phyloP scores from a whole-genome alignment of 768 basidiomycete species.

The Russula emetica region DNA sequence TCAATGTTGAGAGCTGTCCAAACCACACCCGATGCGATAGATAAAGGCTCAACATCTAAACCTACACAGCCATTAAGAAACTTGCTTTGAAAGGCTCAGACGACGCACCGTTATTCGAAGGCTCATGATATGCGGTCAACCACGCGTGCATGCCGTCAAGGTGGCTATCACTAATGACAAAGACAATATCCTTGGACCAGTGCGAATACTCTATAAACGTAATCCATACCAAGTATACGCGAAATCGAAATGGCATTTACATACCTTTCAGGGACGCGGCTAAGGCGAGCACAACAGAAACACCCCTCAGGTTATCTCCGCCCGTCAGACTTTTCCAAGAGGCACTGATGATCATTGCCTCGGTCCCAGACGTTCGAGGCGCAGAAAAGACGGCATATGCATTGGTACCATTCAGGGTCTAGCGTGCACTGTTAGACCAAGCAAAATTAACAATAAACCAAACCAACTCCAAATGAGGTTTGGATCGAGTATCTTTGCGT shows the following conservation, averaged over 20 bases:
- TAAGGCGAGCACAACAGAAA: conserved; percentile 81
- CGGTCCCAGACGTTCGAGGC: conserved; percentile 87
- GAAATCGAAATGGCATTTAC: conserved; percentile 27
- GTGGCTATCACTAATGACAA: conserved; percentile 85
- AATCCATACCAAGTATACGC: background rate
- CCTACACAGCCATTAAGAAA: conserved; percentile 41
- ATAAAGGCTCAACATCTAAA: conserved; percentile 57
- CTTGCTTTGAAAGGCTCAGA: background rate
- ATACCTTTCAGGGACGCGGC: conserved; percentile 79
- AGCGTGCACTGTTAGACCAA: conserved; percentile 15
- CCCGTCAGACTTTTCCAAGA: conserved; percentile 76
- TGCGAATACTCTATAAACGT: conserved; percentile 63
- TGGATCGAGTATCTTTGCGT: conserved; percentile 64
- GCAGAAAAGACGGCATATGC: conserved; percentile 78
- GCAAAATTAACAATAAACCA: background rate
- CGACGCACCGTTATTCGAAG: conserved; percentile 57
- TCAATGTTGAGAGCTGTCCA: conserved; percentile 96
- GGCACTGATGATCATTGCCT: conserved; percentile 88
- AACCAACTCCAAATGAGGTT: conserved; percentile 48
- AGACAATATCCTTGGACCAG: conserved; percentile 93
- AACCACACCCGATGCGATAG: conserved; percentile 75
- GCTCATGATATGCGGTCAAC: conserved; percentile 77
- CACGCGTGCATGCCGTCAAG: conserved; percentile 92
- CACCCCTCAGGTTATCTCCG: conserved; percentile 77
- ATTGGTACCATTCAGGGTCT: conserved; percentile 67